phyloP scores from a whole-genome alignment of 2,329 filamentous ascomycete genomes.

The Aspergillus intermedius region DNA sequence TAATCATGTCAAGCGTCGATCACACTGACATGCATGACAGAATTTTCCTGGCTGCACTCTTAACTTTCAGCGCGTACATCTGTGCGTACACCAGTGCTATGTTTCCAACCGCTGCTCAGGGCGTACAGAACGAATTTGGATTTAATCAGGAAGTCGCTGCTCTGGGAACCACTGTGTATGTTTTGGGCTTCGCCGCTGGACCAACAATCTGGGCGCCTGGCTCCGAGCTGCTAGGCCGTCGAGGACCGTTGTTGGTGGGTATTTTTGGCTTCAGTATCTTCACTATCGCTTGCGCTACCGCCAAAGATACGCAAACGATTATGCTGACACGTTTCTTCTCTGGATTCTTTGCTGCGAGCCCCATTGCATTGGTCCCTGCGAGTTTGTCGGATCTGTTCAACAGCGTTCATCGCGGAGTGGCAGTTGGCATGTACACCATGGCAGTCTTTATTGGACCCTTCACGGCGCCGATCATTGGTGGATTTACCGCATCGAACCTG shows the following conservation, averaged over 20 bases:
- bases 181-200: constrained; percentile 50
- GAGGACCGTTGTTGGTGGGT: constrained; percentile 42
- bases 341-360: constrained; percentile 37
- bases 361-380: constrained; percentile 35
- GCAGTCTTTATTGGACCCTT: constrained; percentile 42
- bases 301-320: constrained; percentile 32
- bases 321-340: constrained; percentile 40
- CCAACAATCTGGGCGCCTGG: constrained; percentile 57
- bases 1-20: neutral
- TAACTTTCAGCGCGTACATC: constrained; percentile 25
- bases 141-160: constrained; percentile 36
- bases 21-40: constrained; percentile 4
- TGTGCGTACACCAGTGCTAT: constrained; percentile 50
- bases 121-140: constrained; percentile 45
- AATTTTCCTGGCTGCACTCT: constrained; percentile 9
- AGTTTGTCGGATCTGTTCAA: constrained; percentile 44
- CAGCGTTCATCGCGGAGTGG: constrained; percentile 32
- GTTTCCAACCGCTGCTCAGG: constrained; percentile 57
- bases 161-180: constrained; percentile 41
- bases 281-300: constrained; percentile 39
- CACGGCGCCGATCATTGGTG: constrained; percentile 43
- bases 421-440: constrained; percentile 43
- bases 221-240: constrained; percentile 53
- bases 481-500: constrained; percentile 42
- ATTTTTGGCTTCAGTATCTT: constrained; percentile 38